phyloP scores from a whole-genome alignment of 345 rosid genomes.

The Pugionium cornutum region DNA sequence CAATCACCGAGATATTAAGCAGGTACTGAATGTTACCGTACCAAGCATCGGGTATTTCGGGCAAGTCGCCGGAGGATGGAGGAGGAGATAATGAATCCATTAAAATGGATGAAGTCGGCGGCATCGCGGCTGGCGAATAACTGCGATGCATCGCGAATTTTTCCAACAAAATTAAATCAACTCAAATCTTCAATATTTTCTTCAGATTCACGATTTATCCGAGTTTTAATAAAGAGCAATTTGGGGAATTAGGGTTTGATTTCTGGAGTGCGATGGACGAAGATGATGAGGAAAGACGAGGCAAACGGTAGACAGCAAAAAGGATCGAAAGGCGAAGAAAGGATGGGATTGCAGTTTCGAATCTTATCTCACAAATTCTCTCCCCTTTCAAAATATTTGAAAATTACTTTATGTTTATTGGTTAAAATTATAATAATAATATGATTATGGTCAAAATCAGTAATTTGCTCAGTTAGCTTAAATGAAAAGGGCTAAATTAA shows the following conservation, averaged over 20 bases:
- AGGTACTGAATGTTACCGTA: conserved; percentile 93
- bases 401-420: no score
- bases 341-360: no score
- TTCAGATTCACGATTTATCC: neutral
- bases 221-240: neutral
- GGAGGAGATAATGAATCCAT: conserved; percentile 43
- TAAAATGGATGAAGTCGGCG: conserved; percentile 29
- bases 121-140: conserved; percentile 32
- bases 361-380: no score
- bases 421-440: no score
- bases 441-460: no score
- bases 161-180: neutral
- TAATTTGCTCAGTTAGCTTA: no score
- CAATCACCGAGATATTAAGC: conserved; percentile 79
- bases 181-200: neutral
- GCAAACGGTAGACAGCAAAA: neutral
- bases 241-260: conserved; percentile 37
- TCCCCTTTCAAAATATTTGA: no score
- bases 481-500: no score
- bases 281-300: neutral
- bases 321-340: no score
- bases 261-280: conserved; percentile 13
- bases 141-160: conserved; percentile 35
- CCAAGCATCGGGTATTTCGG: conserved; percentile 64
- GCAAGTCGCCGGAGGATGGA: conserved; percentile 48